Evolutionary conservation across 2,329 filamentous ascomycete genomes (phyloP), one percentile per base, ranked within the genome.

Genomic region (Xylaria sp.): DNA sequence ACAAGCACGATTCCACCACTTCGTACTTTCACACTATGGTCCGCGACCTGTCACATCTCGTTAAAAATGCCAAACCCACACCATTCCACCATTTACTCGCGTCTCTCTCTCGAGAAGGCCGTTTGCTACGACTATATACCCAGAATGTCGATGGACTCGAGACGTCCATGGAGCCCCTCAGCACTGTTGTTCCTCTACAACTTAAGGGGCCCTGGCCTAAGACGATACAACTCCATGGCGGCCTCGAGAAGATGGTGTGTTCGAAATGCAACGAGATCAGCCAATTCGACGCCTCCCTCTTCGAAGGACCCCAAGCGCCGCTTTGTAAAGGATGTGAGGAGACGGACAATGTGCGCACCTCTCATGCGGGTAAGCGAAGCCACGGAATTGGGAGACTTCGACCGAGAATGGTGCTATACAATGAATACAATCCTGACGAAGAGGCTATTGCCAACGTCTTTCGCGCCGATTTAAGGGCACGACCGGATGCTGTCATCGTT

Each of bases 71-170:
- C 63, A 82, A 90, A 71, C 94, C 96, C 12, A 98, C 96, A 0
- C 85, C 89, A 2, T 99, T 99, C 78, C 96, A 99, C 83, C 93
- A 98, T 78, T 87, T 99, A 80, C 86, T 99, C 51, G 96, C 96
- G 56, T 95, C 94, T 3, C 85, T 99, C 24, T 93, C 95, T 3
- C 88, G 92, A 66, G 94, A 98, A 80, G 93, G 92, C 51, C 92
- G 96, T 21, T 82, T 99, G 27, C 84, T 98, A 77, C 92, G 96
- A 51, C 86, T 99, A 6, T 99, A 99, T 80, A 95, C 93, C 2
- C 96, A 99, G 78, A 99, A 99, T 74, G 95, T 99, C 39, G 96
- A 99, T 81, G 93, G 94, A 67, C 92, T 99, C 72, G 96, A 99
- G 75, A 96, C 93, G 0, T 88, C 89, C 7, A 86, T 99, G 79